A percentile compares a stretch with the other conserved stretches of the same genome.
Conservation (phyloP, 2,329 filamentous ascomycete species). For the Colletotrichum orbiculare region DNA sequence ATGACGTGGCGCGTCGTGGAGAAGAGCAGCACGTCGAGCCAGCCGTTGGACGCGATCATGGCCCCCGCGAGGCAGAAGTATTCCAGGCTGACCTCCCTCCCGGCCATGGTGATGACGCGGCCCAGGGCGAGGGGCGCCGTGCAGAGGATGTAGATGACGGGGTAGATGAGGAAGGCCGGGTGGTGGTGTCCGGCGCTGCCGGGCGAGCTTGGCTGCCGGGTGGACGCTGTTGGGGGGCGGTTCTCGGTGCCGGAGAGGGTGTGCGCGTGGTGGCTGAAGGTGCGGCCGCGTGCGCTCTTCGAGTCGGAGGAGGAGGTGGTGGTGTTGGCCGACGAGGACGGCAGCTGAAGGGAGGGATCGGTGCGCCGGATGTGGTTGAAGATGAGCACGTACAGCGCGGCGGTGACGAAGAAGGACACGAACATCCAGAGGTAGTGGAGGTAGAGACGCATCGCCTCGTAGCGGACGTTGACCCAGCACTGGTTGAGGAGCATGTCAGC, state of each 20-base stretch:
- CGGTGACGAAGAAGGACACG: constrained; percentile 51
- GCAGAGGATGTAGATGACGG: constrained; percentile 70
- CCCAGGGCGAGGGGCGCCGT: constrained; percentile 70
- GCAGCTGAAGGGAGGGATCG: constrained; percentile 41
- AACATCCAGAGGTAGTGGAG: constrained; percentile 74
- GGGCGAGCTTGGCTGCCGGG: not conserved
- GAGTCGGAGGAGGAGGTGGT: constrained; percentile 6
- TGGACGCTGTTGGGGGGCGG: not conserved
- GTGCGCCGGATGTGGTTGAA: constrained; percentile 51
- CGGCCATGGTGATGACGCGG: constrained; percentile 67
- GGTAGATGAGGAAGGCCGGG: constrained; percentile 66
- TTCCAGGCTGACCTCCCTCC: constrained; percentile 53
- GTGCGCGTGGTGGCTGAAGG: not conserved
- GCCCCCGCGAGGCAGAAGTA: constrained; percentile 65
- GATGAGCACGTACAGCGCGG: constrained; percentile 52
- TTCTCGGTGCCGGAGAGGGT: not conserved
- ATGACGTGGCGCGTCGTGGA: constrained; percentile 51
- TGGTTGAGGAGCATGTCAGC: constrained; percentile 36
- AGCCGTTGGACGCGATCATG: constrained; percentile 62
- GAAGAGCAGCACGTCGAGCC: constrained; percentile 55
- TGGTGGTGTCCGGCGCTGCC: constrained; percentile 27
- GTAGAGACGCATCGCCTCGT: constrained; percentile 63
- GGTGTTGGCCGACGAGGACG: constrained; percentile 26
- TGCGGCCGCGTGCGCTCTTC: constrained; percentile 6
- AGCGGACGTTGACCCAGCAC: constrained; percentile 71